These are phyloP conservation scores for Penicillium simplicissimum DNA, from an alignment of 495 filamentous ascomycete species.

Conservation along the genomic window DNA sequence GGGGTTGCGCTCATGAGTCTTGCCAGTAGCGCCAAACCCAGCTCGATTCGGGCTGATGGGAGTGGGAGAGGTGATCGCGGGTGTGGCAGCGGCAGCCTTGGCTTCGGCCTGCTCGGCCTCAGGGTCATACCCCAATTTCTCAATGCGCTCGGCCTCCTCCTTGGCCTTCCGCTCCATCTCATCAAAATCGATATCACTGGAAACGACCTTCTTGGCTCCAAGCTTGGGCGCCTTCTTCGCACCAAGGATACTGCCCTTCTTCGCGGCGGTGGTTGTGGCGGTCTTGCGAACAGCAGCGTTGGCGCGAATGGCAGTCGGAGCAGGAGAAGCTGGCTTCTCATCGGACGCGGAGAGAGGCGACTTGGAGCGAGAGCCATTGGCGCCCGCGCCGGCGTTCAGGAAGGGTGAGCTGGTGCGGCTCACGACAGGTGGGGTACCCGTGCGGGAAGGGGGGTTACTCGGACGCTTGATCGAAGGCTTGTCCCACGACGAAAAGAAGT, in stretches of 20 bases:
- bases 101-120: conserved; percentile 75
- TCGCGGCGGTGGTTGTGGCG: conserved; percentile 55
- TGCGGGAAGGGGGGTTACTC: conserved; percentile 89
- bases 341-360: conserved; percentile 75
- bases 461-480: conserved; percentile 97
- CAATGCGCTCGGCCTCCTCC: conserved; percentile 95
- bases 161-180: conserved; percentile 95
- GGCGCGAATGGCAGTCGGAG: conserved; percentile 66
- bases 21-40: conserved; percentile 59
- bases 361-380: conserved; percentile 72
- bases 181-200: conserved; percentile 86
- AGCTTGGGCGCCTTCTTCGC: conserved; percentile 87
- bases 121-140: conserved; percentile 96
- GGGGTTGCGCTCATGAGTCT: conserved; percentile 56
- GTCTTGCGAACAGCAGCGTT: conserved; percentile 78
- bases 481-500: conserved; percentile 99
- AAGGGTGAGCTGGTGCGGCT: conserved; percentile 87
- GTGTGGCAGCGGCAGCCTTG: conserved; percentile 52
- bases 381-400: conserved; percentile 69
- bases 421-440: conserved; percentile 80
- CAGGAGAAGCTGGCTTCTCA: conserved; percentile 42
- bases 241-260: conserved; percentile 81
- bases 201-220: conserved; percentile 85
- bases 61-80: conserved; percentile 67
- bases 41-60: conserved; percentile 66